Conservation (phyloP, 2,329 filamentous ascomycete species). For the Sphaerulina vaccinii region DNA sequence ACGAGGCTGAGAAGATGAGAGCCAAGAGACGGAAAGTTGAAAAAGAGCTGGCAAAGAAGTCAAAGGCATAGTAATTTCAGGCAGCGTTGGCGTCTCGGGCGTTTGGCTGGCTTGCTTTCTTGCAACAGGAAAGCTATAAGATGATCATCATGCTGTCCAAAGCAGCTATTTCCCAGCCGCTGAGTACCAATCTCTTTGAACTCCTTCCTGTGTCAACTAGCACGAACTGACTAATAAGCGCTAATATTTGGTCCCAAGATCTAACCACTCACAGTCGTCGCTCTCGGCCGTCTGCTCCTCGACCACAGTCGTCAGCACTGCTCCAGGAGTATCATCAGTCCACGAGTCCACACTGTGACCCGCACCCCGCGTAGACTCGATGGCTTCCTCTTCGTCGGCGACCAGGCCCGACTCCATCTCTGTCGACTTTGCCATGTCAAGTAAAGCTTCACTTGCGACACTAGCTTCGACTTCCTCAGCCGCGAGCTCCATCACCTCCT, state of each 20-base stretch:
- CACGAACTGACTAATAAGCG: no score
- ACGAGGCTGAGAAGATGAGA: constrained; percentile 81
- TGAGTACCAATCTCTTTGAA: no score
- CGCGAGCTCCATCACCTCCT: not conserved
- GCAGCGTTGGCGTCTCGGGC: not conserved
- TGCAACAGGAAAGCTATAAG: not conserved
- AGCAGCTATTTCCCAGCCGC: no score
- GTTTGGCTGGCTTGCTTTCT: not conserved
- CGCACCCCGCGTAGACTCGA: not conserved
- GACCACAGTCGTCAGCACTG: not conserved
- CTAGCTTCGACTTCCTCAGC: not conserved
- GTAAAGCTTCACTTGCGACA: not conserved
- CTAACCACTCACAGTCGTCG: not conserved
- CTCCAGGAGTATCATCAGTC: not conserved
- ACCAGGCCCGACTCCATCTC: not conserved
- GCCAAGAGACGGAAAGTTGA: constrained; percentile 90
- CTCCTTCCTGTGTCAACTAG: not conserved
- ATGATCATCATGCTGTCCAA: not conserved
- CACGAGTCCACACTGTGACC: constrained; percentile 10
- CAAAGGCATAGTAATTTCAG: constrained; percentile 3
- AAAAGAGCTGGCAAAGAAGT: constrained; percentile 29
- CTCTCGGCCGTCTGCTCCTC: not conserved
- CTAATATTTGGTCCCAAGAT: no score
- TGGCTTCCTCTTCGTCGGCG: not conserved
- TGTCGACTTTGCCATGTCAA: not conserved